phyloP scores from a whole-genome alignment of 371 early-diverging fungal species.

The Syncephalastrum contaminatum region DNA sequence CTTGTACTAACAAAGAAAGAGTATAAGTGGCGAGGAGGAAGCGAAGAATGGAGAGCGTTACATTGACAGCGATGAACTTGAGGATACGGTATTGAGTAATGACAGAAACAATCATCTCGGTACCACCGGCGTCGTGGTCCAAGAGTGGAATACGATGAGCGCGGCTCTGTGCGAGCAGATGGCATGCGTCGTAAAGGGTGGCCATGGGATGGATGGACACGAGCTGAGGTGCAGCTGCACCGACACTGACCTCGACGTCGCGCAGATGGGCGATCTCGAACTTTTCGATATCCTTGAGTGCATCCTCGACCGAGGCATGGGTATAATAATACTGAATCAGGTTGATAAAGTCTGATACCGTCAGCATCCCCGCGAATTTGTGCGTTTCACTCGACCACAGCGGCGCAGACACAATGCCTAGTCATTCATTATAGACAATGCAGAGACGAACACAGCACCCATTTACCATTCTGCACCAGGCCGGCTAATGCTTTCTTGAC shows the following conservation, averaged over 20 bases:
- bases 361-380: conserved; percentile 88
- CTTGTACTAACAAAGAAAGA: conserved; percentile 47
- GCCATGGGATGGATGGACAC: conserved; percentile 80
- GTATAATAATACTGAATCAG: conserved; percentile 89
- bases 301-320: conserved; percentile 74
- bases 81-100: conserved; percentile 90
- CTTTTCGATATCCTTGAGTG: conserved; percentile 82
- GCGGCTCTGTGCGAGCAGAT: conserved; percentile 71
- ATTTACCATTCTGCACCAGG: conserved; percentile 86
- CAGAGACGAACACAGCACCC: too few species aligned
- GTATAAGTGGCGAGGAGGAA: neutral
- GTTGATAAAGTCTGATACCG: conserved; percentile 91
- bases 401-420: conserved; percentile 93
- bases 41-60: conserved; percentile 27
- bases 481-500: conserved; percentile 92
- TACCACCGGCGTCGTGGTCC: conserved; percentile 73
- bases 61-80: conserved; percentile 87
- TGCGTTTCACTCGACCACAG: conserved; percentile 83
- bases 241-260: conserved; percentile 56
- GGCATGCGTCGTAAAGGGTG: conserved; percentile 81
- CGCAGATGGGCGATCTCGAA: conserved; percentile 76
- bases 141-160: conserved; percentile 87
- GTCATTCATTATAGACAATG: conserved; percentile 4
- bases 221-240: conserved; percentile 58
- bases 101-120: conserved; percentile 88